Conservation (phyloP, 129 eudicot genomes). For the Heracleum sosnowskyi region DNA sequence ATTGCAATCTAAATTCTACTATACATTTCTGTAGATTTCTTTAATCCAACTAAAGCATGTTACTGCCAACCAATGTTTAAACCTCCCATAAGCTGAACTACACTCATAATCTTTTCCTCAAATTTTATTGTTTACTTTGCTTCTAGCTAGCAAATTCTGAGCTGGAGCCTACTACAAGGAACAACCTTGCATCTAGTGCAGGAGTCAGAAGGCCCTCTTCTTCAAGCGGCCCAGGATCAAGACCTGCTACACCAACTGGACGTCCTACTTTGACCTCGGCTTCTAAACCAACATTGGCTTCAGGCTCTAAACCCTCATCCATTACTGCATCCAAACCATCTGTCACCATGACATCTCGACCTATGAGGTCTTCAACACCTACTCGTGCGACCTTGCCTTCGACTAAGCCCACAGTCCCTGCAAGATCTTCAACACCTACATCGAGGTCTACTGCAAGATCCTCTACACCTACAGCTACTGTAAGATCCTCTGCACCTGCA, state of each 20-base stretch:
- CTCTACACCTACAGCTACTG: constrained; percentile 26
- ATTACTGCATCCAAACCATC: constrained; percentile 46
- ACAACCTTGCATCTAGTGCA: constrained; percentile 32
- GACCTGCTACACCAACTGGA: constrained; percentile 77
- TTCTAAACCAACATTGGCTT: constrained; percentile 39
- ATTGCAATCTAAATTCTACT: neutral
- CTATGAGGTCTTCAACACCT: constrained; percentile 72
- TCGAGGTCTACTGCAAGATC: constrained; percentile 36
- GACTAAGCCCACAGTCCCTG: constrained; percentile 26
- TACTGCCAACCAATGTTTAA: neutral
- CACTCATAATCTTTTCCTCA: constrained; percentile 6
- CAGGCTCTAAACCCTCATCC: constrained; percentile 34
- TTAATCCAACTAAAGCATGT: neutral
- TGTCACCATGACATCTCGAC: constrained; percentile 21
- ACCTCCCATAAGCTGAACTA: neutral
- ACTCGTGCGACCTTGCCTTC: constrained; percentile 43
- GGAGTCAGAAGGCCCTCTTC: constrained; percentile 74
- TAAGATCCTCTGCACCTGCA: constrained; percentile 71
- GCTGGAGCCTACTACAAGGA: constrained; percentile 46
- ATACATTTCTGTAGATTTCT: neutral
- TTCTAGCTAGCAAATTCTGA: constrained; percentile 69
- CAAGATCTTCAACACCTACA: constrained; percentile 46
- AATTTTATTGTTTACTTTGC: constrained; percentile 14
- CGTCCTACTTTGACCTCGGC: constrained; percentile 49
- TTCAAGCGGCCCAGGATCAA: constrained; percentile 67